These are phyloP conservation scores for Chenopodium album DNA, from an alignment of 148 eudicot species.

Conservation along the genomic window DNA sequence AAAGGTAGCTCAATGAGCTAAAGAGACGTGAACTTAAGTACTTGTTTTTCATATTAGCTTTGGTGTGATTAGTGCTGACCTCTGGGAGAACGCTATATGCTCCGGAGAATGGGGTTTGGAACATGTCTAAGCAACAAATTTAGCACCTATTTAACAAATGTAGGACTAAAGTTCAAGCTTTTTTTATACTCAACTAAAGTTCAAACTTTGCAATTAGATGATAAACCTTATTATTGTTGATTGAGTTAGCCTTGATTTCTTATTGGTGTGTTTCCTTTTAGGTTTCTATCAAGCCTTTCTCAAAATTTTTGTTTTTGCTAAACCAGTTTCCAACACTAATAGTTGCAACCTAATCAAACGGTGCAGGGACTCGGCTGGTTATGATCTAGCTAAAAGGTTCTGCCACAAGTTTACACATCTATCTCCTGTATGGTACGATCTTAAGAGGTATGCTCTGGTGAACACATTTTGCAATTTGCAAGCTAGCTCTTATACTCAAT, in stretches of 20 bases:
- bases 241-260: neutral
- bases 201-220: neutral
- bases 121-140: neutral
- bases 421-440: conserved; percentile 98
- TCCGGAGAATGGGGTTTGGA: neutral
- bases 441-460: conserved; percentile 61
- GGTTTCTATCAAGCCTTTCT: neutral
- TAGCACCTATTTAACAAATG: neutral
- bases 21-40: too few relatives aligned
- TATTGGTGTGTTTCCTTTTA: neutral
- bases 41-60: too few relatives aligned
- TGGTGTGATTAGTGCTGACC: too few relatives aligned
- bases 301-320: neutral
- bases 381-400: conserved; percentile 79
- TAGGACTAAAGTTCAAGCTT: neutral
- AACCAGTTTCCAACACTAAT: neutral
- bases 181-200: too few relatives aligned
- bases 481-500: neutral
- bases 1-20: too few relatives aligned
- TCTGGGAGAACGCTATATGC: too few relatives aligned
- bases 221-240: too few relatives aligned
- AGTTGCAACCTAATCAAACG: neutral
- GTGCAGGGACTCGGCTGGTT: conserved; percentile 92
- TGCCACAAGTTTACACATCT: conserved; percentile 76
- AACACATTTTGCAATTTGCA: neutral